Evolutionary conservation across 306 rosid species (phyloP), one percentile per base, ranked within the genome.

Genomic region (Malus sylvestris): DNA sequence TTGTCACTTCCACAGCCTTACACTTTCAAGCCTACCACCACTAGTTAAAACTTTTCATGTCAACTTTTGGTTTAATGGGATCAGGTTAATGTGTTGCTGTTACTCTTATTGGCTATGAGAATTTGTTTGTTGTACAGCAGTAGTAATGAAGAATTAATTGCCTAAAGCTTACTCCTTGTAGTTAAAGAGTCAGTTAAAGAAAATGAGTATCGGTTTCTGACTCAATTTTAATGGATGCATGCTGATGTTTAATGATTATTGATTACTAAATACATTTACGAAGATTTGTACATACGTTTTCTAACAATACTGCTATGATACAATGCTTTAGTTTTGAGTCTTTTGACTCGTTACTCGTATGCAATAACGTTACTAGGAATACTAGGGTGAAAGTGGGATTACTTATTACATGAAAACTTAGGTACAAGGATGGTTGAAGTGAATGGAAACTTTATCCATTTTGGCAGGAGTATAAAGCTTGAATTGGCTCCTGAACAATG

Each of bases 1-100:
- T 87, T 88, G 87, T 74, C 40, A 61, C 91, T 91, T 79, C 92
- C 92, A 49, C 90, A 88, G 75, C 88, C 90, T 78, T 86, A 88
- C 72, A 86, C 88, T 84, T 84, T 84, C 85, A 88, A 88, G 84
- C 81, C 82, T 33, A 40, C 83, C 33, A 66, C 78, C 58, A 33
- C 79, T 60, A 49, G 20, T 81, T 81, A 68, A 82, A 60, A 45
- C 25, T 32, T 32, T 16, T 74, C 71, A 18, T 30, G 10, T 51
- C 18, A 40, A n/a, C n/a, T 32, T 57, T 30, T 51, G 25, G 72
- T 65, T 60, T 58, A 49, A 78, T 62, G 62, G 78, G 62, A 77
- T 79, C 38, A 32, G 55, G 71, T 68, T 45, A 51, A 61, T 75
- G 20, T 51, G 75, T 53, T 20, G 75, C 53, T 20, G 52, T 55